A percentile compares a stretch with the other conserved stretches of the same genome.
Conservation (phyloP, 148 eudicot genomes). For the Dianthus caryophyllus region DNA sequence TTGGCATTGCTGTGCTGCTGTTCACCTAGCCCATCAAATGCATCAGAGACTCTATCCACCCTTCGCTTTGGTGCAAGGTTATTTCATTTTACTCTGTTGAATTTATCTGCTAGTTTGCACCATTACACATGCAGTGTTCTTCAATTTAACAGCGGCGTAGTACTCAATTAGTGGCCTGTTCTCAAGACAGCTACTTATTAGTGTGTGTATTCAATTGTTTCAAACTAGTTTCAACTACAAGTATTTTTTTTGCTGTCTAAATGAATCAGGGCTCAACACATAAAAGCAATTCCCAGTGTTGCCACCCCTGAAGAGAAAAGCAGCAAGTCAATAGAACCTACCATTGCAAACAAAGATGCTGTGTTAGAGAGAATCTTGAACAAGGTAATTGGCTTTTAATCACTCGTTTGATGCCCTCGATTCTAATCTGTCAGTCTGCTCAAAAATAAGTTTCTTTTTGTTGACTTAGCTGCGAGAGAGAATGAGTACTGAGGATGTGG, state of each 20-base stretch:
- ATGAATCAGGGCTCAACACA: conserved; percentile 75
- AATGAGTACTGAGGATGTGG: conserved; percentile 53
- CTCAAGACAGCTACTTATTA: no score
- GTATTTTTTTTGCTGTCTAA: conserved; percentile 9
- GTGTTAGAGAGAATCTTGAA: conserved; percentile 47
- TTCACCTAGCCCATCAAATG: conserved; percentile 68
- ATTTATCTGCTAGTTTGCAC: neutral
- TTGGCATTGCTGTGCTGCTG: conserved; percentile 86
- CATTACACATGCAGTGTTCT: no score
- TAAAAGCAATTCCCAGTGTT: conserved; percentile 50
- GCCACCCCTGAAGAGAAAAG: conserved; percentile 45
- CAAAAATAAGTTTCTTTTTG: conserved; percentile 11
- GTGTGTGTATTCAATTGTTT: no score
- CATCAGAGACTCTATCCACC: conserved; percentile 73
- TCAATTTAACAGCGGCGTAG: no score
- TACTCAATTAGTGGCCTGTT: no score
- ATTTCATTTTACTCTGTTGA: neutral
- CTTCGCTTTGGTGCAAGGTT: conserved; percentile 91
- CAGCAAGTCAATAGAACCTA: conserved; percentile 28
- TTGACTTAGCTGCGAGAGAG: conserved; percentile 51
- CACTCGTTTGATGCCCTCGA: neutral
- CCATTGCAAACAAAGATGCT: conserved; percentile 33
- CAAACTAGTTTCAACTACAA: no score
- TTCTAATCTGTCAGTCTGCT: conserved; percentile 1
- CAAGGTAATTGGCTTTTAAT: conserved; percentile 44